Evolutionary conservation across 345 rosid genomes (phyloP), one percentile per base, ranked within the genome.

Genomic region (Geranium rotundifolium): DNA sequence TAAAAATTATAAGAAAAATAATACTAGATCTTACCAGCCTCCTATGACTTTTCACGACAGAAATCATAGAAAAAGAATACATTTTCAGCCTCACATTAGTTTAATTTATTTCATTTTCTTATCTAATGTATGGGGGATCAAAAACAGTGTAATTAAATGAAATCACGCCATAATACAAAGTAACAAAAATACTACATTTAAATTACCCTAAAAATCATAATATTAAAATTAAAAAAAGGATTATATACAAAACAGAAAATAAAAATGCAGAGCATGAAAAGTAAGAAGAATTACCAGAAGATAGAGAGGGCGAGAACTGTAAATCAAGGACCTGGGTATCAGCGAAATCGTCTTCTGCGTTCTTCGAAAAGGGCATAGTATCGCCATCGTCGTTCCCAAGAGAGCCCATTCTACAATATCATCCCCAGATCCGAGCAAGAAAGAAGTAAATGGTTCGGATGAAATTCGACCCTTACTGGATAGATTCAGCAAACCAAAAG

Each of bases 381-480:
- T 55, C 31, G 56, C 17, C 34, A 3, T 9, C 71, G 7, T 2
- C 54, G 46, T 58, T 72, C n/a, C 57, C 69, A 17, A 57, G 52
- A 61, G 74, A 61, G 65, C 71, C 68, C 81, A 77, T 74, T 62
- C 50, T n/a, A n/a, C n/a, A n/a, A n/a, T n/a, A n/a, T n/a, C n/a
- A n/a, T n/a, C n/a, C n/a, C n/a, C n/a, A 52, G 5, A 15, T 16
- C 58, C 31, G 4, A 2, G 5, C 14, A 70, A 34, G 50, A 1
- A 46, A 67, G 19, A 59, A 20, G 7, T 10, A 41, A 14, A 17
- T 1, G 0, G 4, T 18, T 9, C 17, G 2, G n/a, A 17, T 50
- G 5, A 50, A 12, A 10, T 17, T 10, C 15, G 55, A 50, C 15
- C 12, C 3, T 50, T 17, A 50, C 15, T 50, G 3, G 37, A 50